These are phyloP conservation scores for Yamadazyma spencermartinsiae DNA, from an alignment of 1,139 yeast species.

Conservation along the genomic window DNA sequence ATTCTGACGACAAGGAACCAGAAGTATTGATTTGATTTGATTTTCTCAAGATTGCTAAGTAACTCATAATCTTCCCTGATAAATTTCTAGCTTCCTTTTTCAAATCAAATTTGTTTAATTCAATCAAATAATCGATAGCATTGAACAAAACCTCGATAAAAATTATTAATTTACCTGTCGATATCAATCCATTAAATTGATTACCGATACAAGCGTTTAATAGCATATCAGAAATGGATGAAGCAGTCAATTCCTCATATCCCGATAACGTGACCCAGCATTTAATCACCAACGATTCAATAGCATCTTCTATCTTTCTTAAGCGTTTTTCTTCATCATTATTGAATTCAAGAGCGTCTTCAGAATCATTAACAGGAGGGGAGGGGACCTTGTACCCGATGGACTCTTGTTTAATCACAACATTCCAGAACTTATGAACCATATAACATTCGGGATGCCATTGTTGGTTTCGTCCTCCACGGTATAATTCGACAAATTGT, in stretches of 20 bases:
- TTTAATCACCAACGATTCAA: conserved; percentile 69
- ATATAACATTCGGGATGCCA: conserved; percentile 99
- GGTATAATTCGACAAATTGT: conserved; percentile 87
- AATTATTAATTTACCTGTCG: conserved; percentile 73
- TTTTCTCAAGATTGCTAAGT: conserved; percentile 68
- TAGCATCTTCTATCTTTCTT: conserved; percentile 57
- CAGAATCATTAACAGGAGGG: neutral
- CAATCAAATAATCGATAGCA: conserved; percentile 58
- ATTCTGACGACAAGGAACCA: conserved; percentile 57
- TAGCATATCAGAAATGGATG: conserved; percentile 90
- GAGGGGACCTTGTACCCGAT: conserved; percentile 44
- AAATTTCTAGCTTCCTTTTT: conserved; percentile 87
- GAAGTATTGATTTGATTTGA: conserved; percentile 48
- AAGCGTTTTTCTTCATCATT: conserved; percentile 26
- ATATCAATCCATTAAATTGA: conserved; percentile 65
- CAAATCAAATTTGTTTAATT: conserved; percentile 16
- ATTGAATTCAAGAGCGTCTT: neutral
- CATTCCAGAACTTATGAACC: conserved; percentile 97
- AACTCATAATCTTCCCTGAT: conserved; percentile 76
- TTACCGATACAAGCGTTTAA: conserved; percentile 79
- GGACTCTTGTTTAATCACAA: conserved; percentile 65
- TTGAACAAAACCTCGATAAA: conserved; percentile 75
- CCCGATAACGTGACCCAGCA: conserved; percentile 89
- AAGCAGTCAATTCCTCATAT: conserved; percentile 91
- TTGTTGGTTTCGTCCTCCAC: conserved; percentile 93